Base-by-base conservation (phyloP, 1,284 basidiomycete species). In the Xerocomus alliaceus region DNA sequence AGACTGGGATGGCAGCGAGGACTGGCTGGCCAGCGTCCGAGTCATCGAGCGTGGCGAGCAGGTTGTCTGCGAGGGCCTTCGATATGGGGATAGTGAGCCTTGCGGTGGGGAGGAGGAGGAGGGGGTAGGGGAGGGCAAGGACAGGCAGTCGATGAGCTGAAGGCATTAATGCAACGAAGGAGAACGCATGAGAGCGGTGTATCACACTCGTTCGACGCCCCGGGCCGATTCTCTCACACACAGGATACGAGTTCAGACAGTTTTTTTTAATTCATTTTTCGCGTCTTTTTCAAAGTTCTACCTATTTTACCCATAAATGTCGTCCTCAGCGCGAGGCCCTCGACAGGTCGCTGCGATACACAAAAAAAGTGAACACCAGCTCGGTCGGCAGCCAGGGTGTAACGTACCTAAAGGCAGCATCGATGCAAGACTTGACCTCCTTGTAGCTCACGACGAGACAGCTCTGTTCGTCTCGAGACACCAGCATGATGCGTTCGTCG, bases 371-470 rank as follows among this genome's bases (percentile, higher is more conserved):
- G 9, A 60, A 24, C 26, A 37, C 41, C 24, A 48, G 47, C 35
- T 12, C n/a, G 13, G 11, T 29, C 35, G 29, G n/a, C 8, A 17
- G 11, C 24, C 34, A 26, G 15, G 1, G 3, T 6, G 4, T 9
- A 18, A 60, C 65, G 20, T 26, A 78, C 73, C 75, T 77, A 72
- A 94, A 96, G 2, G 94, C 91, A 15, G 87, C 84, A 62, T 95
- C 91, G 56, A 97, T 84, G 74, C 92, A 95, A 12, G 86, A 78
- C 79, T 93, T 95, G 77, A 97, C 85, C 65, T 99, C 97, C 69
- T 92, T 91, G 78, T 97, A 99, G 73, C 89, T 94, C 45, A 98
- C 97, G 20, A 99, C 94, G 24, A 99, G 83, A 77, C 97, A 98
- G 73, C 91, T 97, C 79, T 97, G 95, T 74, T 97, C 93, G 79